Base-by-base conservation (phyloP, 495 filamentous ascomycete species). In the Aspergillus kassunensis region DNA sequence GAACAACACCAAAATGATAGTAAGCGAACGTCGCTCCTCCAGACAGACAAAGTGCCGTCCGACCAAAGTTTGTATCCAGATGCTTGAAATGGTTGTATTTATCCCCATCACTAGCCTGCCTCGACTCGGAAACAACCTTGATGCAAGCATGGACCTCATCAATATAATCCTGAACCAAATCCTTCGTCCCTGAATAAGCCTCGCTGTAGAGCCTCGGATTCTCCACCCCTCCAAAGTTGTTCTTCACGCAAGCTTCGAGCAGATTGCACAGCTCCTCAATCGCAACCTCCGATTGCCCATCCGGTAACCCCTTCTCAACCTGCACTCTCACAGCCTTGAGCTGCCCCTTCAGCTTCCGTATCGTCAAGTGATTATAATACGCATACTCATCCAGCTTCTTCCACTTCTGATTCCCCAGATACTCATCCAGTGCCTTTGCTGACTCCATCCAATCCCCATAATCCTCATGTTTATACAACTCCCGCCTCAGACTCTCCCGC, bases 21-120 rank as follows among this genome's bases (percentile, higher is more conserved):
- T 95, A 98, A 19, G 93, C 90, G 72, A 97, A 97, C 3, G 87
- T 87, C 6, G 92, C 93, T n/a, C 93, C 93, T 1, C 93, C 93
- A 8, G 89, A 95, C 4, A 97, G 74, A 66, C 92, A 97, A 10
- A 98, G 74, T 0, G 93, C 93, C 11, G 92, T 95, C 16, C 91
- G 86, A 16, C 93, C 93, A 59, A 85, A 96, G 64, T 97, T 97
- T 34, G 88, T 89, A 58, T 88, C 81, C 23, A 97, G 74, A 40
- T 93, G 86, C 63, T 90, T 93, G 74, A 95, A 95, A 52, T 95
- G 70, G n/a, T 72, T 70, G 34, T 88, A 80, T 69, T 97, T 97
- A 61, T 87, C 83, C 13, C 88, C 85, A 29, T 73, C 64, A n/a
- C 72, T 70, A 23, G 96, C 70, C 57, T 82, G 78, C 6, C 79